Base-by-base conservation (phyloP, 2,329 filamentous ascomycete genomes). In the Harringtonia aguacate region DNA sequence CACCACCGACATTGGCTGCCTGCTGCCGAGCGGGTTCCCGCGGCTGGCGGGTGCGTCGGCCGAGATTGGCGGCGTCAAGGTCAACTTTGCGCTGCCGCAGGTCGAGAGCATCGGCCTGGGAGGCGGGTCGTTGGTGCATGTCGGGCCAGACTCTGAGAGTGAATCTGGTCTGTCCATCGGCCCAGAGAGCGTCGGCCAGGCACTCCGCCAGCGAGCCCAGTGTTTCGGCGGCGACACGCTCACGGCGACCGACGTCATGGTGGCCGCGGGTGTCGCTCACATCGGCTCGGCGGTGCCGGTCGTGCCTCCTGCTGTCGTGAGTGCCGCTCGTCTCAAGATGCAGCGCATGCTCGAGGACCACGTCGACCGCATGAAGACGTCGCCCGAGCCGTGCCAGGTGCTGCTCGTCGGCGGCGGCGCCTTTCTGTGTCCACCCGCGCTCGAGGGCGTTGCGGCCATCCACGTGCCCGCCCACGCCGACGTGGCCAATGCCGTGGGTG, bases 401-500 rank as follows among this genome's bases (percentile, higher is more conserved):
- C 57, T 82, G 1, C 69, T 82, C 1, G 79, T 83, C 0, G 78
- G 79, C 12, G 79, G 79, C 0, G 79, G 79, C 7, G 75, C 77
- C 1, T 63, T 81, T 9, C 67, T 81, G 36, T 70, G 73, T 0
- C 75, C 75, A 0, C 62, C 72, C 28, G 57, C 67, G 20, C 61
- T 81, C 1, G 61, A 63, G 31, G 77, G 77, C 2, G 76, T 75
- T 7, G 75, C 71, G 45, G 64, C 60, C 29, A 71, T 80, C 1
- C 58, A 77, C 39, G 75, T 72, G 47, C 75, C 75, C 0, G 60
- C 68, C 34, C 77, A 68, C 61, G 72, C 74, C 4, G 70, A 69
- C 6, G 74, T 81, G 2, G 78, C 78, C 8, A 82, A 82, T 53
- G 78, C 78, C 0, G 77, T 82, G 10, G 78, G 78, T 2, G 78